phyloP scores from a whole-genome alignment of 1,139 yeast genomes.

The Entelexis sorbosivorans region DNA sequence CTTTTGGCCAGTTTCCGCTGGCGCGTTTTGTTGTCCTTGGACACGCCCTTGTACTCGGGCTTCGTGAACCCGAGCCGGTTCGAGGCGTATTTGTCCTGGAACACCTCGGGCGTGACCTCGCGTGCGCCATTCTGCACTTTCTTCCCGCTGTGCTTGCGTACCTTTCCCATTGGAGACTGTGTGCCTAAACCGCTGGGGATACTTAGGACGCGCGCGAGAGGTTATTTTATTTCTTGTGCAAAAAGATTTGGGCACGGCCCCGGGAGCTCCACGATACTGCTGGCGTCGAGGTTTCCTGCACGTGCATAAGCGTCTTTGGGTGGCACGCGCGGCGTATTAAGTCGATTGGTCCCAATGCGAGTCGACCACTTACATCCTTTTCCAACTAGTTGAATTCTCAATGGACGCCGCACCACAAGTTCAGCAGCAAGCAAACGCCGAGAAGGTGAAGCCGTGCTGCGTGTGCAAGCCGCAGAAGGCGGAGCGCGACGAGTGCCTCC shows the following conservation, averaged over 20 bases:
- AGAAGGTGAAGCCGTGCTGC: constrained; percentile 88
- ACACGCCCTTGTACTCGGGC: constrained; percentile 22
- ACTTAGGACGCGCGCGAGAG: no score
- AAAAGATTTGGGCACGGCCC: not conserved
- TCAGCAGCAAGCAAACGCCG: not conserved
- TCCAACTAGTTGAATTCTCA: no score
- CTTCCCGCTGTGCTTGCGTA: constrained; percentile 13
- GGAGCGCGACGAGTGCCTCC: constrained; percentile 73
- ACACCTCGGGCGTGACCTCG: constrained; percentile 24
- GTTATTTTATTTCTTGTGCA: no score
- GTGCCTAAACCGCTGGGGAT: not conserved
- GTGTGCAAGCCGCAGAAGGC: constrained; percentile 84
- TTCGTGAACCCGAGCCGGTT: constrained; percentile 22
- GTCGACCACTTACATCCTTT: no score
- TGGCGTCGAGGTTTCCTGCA: not conserved
- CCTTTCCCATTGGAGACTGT: constrained; percentile 20
- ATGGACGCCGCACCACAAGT: constrained; percentile 3
- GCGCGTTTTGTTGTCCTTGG: constrained; percentile 25
- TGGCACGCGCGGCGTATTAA: not conserved
- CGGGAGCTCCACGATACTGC: not conserved
- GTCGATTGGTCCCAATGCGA: not conserved
- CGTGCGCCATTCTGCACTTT: constrained; percentile 20
- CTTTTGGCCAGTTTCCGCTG: constrained; percentile 19
- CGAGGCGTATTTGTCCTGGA: constrained; percentile 21
- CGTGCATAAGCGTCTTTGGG: not conserved